These are phyloP conservation scores for Fragilaria radians DNA, from an alignment of 108 stramenopile genomes.

Conservation along the genomic window DNA sequence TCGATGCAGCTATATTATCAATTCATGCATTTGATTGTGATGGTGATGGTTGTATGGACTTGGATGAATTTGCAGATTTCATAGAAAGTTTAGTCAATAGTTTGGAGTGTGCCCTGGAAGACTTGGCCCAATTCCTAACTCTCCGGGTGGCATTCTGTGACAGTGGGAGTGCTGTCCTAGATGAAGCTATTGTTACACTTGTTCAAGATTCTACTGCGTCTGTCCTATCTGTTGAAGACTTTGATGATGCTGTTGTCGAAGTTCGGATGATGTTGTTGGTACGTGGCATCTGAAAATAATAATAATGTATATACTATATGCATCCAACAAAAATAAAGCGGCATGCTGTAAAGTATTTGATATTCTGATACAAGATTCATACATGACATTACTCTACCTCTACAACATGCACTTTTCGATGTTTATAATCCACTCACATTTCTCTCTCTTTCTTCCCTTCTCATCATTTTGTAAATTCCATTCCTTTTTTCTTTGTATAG, in stretches of 20 bases:
- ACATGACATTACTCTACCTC: too few relatives aligned
- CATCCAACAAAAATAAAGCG: too few relatives aligned
- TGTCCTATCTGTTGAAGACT: background rate
- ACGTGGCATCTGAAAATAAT: too few relatives aligned
- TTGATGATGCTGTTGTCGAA: conserved; percentile 4
- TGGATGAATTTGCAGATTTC: background rate
- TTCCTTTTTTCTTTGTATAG: background rate
- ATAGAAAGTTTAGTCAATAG: background rate
- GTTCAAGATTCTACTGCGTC: conserved; percentile 2
- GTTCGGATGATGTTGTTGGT: background rate
- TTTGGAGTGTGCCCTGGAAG: background rate
- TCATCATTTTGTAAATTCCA: too few relatives aligned
- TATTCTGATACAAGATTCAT: too few relatives aligned
- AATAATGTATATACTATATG: too few relatives aligned
- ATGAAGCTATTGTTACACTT: conserved; percentile 1
- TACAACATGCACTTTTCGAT: too few relatives aligned
- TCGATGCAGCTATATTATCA: background rate
- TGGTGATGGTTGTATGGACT: conserved; percentile 1
- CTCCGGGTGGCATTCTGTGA: background rate
- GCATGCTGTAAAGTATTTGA: too few relatives aligned
- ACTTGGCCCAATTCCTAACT: conserved; percentile 3
- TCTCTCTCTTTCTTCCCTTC: too few relatives aligned
- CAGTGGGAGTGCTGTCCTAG: background rate
- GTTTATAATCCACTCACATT: too few relatives aligned
- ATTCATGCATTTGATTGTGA: conserved; percentile 7